These are phyloP conservation scores for Podaxis pistillaris DNA, from an alignment of 768 basidiomycete genomes.

Conservation along the genomic window DNA sequence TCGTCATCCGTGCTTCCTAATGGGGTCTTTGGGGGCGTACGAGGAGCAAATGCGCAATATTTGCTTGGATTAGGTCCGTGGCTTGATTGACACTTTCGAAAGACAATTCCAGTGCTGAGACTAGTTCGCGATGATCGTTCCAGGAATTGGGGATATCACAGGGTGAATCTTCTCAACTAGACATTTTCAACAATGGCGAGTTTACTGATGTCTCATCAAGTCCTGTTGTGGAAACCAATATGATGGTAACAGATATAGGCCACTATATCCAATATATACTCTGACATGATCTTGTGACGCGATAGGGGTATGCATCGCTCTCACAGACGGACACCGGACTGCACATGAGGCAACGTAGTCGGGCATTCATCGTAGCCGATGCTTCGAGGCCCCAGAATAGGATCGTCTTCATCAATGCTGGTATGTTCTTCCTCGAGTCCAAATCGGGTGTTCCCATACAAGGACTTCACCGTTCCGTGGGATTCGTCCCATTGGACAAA, in stretches of 20 bases:
- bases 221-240: constrained; percentile 79
- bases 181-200: background rate
- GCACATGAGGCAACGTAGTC: constrained; percentile 77
- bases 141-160: constrained; percentile 74
- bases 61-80: constrained; percentile 57
- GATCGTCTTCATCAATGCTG: constrained; percentile 75
- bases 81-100: background rate
- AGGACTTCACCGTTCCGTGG: constrained; percentile 4
- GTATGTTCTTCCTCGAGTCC: constrained; percentile 30
- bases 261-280: background rate
- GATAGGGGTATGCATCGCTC: constrained; percentile 64
- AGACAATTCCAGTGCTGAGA: constrained; percentile 5
- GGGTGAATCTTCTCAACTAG: constrained; percentile 40
- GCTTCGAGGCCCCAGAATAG: constrained; percentile 52
- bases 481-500: background rate
- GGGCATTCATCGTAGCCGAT: constrained; percentile 75
- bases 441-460: background rate
- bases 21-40: constrained; percentile 25
- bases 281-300: constrained; percentile 5
- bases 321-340: constrained; percentile 70
- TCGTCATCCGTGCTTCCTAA: constrained; percentile 29
- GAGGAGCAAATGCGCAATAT: constrained; percentile 42
- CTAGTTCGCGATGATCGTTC: background rate
- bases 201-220: constrained; percentile 27
- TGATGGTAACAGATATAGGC: constrained; percentile 53